Evolutionary conservation across 306 rosid species (phyloP).

Genomic region (Oemleria cerasiformis): DNA sequence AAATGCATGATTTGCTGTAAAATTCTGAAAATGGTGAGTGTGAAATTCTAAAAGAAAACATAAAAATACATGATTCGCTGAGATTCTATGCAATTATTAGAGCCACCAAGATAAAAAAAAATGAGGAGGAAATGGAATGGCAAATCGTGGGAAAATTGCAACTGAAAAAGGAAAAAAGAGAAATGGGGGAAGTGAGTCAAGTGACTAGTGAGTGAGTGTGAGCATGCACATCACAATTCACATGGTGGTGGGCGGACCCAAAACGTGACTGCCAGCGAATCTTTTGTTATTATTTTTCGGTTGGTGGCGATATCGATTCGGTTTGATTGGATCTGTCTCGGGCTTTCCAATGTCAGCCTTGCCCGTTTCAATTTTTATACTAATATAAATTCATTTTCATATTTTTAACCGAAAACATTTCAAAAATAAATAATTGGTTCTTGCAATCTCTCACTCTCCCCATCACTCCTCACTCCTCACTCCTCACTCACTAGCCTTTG

Average conservation of each 20-base stretch:
- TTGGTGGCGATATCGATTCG: background rate
- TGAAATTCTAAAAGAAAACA: too few relatives aligned
- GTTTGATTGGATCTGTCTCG: conserved; percentile 10
- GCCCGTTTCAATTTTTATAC: background rate
- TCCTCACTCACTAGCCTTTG: background rate
- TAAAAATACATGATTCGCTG: too few relatives aligned
- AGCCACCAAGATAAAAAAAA: too few relatives aligned
- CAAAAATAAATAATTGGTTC: background rate
- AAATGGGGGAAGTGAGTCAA: too few relatives aligned
- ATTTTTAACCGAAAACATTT: background rate
- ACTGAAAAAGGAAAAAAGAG: too few relatives aligned
- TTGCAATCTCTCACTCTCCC: background rate
- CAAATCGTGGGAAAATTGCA: too few relatives aligned
- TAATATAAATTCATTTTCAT: background rate
- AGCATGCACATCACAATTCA: background rate
- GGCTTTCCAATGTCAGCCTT: background rate
- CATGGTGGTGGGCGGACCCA: background rate
- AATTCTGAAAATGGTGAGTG: too few relatives aligned
- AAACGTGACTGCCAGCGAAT: conserved; percentile 12
- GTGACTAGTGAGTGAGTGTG: too few relatives aligned
- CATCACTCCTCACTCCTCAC: background rate
- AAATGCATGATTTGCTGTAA: too few relatives aligned
- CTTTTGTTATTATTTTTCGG: background rate
- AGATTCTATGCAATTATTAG: too few relatives aligned
- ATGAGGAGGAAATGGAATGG: too few relatives aligned